phyloP scores from a whole-genome alignment of 495 filamentous ascomycete genomes.

The Penicillium cataractarum region DNA sequence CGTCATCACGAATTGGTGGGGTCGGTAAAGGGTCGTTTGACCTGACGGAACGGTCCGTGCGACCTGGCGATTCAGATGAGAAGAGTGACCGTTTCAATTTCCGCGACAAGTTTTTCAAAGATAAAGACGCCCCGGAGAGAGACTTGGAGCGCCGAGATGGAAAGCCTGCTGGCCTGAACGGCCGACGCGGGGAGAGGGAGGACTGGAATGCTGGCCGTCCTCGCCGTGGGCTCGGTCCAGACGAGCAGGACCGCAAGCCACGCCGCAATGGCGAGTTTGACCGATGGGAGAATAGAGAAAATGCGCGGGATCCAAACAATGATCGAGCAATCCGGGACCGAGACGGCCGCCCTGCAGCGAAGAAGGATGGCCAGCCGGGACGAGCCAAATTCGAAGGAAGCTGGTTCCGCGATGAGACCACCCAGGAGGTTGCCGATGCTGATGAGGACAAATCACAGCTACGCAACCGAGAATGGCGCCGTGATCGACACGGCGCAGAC shows the following conservation, averaged over 20 bases:
- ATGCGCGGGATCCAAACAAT: conserved; percentile 52
- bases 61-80: conserved; percentile 53
- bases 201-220: conserved; percentile 62
- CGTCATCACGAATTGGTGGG: conserved; percentile 66
- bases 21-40: conserved; percentile 54
- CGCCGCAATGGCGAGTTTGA: conserved; percentile 70
- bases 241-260: conserved; percentile 56
- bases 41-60: conserved; percentile 48
- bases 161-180: conserved; percentile 40
- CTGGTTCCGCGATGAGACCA: conserved; percentile 58
- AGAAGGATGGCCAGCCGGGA: conserved; percentile 50
- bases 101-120: conserved; percentile 55
- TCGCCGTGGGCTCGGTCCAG: conserved; percentile 54
- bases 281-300: conserved; percentile 47
- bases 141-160: conserved; percentile 48
- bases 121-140: conserved; percentile 49
- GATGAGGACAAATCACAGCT: conserved; percentile 57
- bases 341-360: conserved; percentile 50
- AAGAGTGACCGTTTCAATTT: conserved; percentile 67
- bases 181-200: conserved; percentile 56
- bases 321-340: conserved; percentile 45
- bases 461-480: conserved; percentile 67
- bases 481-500: conserved; percentile 61
- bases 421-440: conserved; percentile 57
- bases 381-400: conserved; percentile 57